phyloP scores from a whole-genome alignment of 2,329 filamentous ascomycete genomes.

The Lachnellula suecica region DNA sequence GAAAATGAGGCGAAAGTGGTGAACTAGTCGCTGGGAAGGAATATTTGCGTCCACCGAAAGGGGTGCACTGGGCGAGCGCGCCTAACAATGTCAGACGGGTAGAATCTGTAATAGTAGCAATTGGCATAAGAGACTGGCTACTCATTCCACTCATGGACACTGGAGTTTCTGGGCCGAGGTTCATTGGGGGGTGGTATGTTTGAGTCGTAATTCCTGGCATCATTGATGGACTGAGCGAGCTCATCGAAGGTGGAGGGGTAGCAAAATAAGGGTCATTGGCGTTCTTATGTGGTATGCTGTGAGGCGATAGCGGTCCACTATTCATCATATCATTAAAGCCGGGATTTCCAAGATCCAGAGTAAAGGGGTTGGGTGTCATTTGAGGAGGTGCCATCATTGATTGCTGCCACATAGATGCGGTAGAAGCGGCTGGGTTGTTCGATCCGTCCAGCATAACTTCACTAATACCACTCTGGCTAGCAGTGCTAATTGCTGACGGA shows the following conservation, averaged over 20 bases:
- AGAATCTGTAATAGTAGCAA: conserved; percentile 64
- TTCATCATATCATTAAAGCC: conserved; percentile 77
- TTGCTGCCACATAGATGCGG: conserved; percentile 66
- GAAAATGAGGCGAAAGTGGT: conserved; percentile 52
- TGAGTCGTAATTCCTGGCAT: conserved; percentile 63
- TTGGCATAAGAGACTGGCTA: conserved; percentile 55
- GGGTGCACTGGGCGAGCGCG: conserved; percentile 55
- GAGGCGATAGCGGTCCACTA: conserved; percentile 73
- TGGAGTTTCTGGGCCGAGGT: conserved; percentile 71
- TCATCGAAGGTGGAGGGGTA: conserved; percentile 73
- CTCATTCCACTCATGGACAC: conserved; percentile 62
- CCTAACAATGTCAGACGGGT: conserved; percentile 61
- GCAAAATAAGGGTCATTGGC: conserved; percentile 76
- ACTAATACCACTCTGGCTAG: conserved; percentile 87
- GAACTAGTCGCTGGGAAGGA: conserved; percentile 56
- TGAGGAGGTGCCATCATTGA: conserved; percentile 68
- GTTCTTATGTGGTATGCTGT: conserved; percentile 69
- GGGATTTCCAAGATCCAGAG: conserved; percentile 70
- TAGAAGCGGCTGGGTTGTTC: conserved; percentile 57
- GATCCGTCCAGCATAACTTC: conserved; percentile 88
- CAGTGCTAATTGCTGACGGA: conserved; percentile 92
- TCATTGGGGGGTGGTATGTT: conserved; percentile 64
- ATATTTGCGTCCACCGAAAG: conserved; percentile 63
- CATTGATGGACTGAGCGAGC: conserved; percentile 69
- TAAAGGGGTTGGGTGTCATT: conserved; percentile 65